Evolutionary conservation across 2,329 filamentous ascomycete species (phyloP).

Genomic region (Xylaria sp.): DNA sequence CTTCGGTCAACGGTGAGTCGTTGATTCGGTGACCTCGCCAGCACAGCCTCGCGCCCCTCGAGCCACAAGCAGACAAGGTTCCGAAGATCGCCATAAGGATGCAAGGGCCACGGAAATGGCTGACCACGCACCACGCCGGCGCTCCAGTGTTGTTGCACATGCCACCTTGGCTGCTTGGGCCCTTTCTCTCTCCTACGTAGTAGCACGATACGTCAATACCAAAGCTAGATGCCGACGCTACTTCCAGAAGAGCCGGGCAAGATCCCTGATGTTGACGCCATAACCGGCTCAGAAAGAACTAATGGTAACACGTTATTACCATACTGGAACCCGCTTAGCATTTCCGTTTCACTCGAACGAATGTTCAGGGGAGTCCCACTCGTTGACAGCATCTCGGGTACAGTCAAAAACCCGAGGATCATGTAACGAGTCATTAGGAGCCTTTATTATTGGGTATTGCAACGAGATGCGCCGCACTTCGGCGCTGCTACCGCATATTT

Average conservation of each 20-base stretch:
- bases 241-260: not conserved
- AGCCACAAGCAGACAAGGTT: not conserved
- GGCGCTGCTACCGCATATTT: too few relatives aligned
- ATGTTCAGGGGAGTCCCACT: not conserved
- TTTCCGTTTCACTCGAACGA: not conserved
- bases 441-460: not conserved
- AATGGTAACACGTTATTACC: too few relatives aligned
- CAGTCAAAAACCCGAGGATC: not conserved
- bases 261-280: not conserved
- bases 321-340: not conserved
- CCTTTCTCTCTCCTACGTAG: not conserved
- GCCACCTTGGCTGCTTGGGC: not conserved
- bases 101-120: not conserved
- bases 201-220: not conserved
- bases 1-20: constrained; percentile 28
- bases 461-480: too few relatives aligned
- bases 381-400: not conserved
- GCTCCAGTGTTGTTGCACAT: not conserved
- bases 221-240: not conserved
- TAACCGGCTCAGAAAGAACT: not conserved
- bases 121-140: not conserved
- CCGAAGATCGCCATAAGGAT: not conserved
- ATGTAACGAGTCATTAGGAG: not conserved
- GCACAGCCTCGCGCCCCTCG: not conserved
- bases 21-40: not conserved